Evolutionary conservation across 23 red algal genomes (phyloP).

Genomic region (Cyanidioschyzon merolae): DNA sequence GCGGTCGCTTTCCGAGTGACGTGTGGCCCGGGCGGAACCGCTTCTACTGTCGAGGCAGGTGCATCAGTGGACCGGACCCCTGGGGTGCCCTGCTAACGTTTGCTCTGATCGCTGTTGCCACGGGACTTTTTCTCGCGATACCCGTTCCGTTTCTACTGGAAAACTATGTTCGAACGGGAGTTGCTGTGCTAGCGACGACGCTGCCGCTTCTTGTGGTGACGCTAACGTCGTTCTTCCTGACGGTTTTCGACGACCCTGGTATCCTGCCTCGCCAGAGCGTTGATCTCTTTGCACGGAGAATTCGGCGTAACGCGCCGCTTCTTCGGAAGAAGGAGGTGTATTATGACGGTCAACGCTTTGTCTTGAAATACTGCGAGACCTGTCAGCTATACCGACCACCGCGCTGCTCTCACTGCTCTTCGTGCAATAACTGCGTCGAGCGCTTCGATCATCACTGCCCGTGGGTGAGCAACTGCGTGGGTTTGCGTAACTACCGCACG

Average conservation of each 20-base stretch:
- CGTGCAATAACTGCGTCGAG: conserved; percentile 92
- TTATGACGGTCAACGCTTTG: conserved; percentile 33
- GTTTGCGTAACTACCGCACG: conserved; percentile 75
- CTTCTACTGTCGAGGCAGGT: not conserved
- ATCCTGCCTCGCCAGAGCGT: conserved; percentile 60
- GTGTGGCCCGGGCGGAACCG: conserved; percentile 9
- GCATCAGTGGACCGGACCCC: conserved; percentile 17
- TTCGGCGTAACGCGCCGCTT: conserved; percentile 32
- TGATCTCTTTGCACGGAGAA: conserved; percentile 16
- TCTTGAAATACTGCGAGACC: conserved; percentile 78
- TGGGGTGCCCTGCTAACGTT: conserved; percentile 14
- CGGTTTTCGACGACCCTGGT: conserved; percentile 72
- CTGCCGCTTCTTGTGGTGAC: conserved; percentile 38
- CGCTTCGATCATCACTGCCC: conserved; percentile 99
- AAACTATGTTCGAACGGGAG: conserved; percentile 27
- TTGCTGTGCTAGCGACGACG: conserved; percentile 37
- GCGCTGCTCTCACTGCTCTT: conserved; percentile 62
- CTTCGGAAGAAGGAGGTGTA: conserved; percentile 34
- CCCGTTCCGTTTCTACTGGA: conserved; percentile 41
- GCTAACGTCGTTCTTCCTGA: conserved; percentile 45
- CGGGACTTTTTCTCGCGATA: conserved; percentile 18
- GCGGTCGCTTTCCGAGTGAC: not conserved
- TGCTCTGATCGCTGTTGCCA: not conserved
- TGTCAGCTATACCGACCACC: conserved; percentile 88
- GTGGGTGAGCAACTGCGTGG: conserved; percentile 71